Base-by-base conservation (phyloP, 2,329 filamentous ascomycete species). In the Acrocalymma vagum region DNA sequence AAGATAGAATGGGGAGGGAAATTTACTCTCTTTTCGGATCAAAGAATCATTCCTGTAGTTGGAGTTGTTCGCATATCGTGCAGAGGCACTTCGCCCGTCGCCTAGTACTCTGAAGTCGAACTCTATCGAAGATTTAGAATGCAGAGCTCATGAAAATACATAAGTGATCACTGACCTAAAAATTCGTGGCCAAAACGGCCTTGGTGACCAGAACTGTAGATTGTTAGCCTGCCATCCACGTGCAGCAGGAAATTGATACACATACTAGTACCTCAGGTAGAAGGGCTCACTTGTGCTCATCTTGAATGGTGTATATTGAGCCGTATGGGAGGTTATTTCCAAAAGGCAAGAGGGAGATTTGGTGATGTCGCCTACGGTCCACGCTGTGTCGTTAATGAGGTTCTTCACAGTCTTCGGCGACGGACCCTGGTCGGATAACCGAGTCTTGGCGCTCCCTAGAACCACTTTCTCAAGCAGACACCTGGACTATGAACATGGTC, bases 11-110 rank as follows among this genome's bases (percentile, higher is more conserved):
- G 41, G 49, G 32, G 44, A 6, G 13, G 28, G 6, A 21, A 13
- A 72, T 91, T 59, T 78, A 96, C 94, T 99, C 78, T 99, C 94
- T 92, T 99, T 99, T 54, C 94, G 88, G 67, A 99, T 99, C 58
- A 99, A 78, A 51, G 92, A 96, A 70, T 99, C 94, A 74, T 99
- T 99, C 65, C 94, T 86, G 76, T 99, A 99, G 75, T 99, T 99
- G 42, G 93, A 97, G 74, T 99, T 99, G 80, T 99, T 99, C 53
- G 94, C 94, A 75, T 99, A 99, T 73, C 94, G 86, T 21, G 93
- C 91, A 36, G 94, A 89, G 6, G 94, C 94, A 67, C 92, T 96
- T 48, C 90, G 85, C 35, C 94, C 94, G 69, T 99, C 94, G 38
- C 90, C 90, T 29, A 97, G 83, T 16, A 91, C 90, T 40, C 93